A percentile compares a stretch with the other conserved stretches of the same genome.
phyloP scores from a whole-genome alignment of 148 eudicot genomes.

The Rheum nobile region DNA sequence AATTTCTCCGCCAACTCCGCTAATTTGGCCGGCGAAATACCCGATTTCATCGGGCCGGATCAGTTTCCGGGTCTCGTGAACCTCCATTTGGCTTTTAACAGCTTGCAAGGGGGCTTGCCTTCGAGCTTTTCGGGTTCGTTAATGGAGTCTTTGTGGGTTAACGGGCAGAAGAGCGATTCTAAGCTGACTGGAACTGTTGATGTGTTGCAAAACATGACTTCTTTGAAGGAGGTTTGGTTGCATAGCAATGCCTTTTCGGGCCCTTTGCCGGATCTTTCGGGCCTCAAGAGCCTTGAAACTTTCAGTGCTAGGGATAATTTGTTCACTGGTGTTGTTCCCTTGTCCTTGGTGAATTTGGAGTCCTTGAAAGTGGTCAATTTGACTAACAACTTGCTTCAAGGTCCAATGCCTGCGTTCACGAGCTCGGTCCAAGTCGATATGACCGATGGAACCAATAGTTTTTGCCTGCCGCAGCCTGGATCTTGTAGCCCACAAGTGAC shows the following conservation, averaged over 20 bases:
- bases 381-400: conserved; percentile 86
- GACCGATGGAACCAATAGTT: conserved; percentile 43
- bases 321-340: conserved; percentile 70
- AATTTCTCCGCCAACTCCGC: conserved; percentile 83
- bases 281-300: conserved; percentile 35
- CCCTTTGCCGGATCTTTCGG: conserved; percentile 79
- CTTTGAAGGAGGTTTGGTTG: conserved; percentile 75
- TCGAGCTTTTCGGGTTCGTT: conserved; percentile 51
- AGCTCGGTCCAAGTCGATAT: conserved; percentile 54
- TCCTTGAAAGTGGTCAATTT: conserved; percentile 69
- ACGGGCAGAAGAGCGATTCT: conserved; percentile 57
- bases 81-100: conserved; percentile 67
- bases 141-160: conserved; percentile 83
- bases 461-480: conserved; percentile 62
- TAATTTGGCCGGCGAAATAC: conserved; percentile 50
- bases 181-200: conserved; percentile 59
- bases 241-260: conserved; percentile 76
- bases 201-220: conserved; percentile 82
- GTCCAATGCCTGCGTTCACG: conserved; percentile 66
- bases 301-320: conserved; percentile 66
- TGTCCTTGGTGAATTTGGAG: conserved; percentile 43
- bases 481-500: conserved; percentile 63
- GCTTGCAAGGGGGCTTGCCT: conserved; percentile 69
- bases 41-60: conserved; percentile 63
- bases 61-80: conserved; percentile 56